A percentile compares a stretch with the other conserved stretches of the same genome.
These are phyloP conservation scores for Lathyrus aphaca DNA, from an alignment of 306 rosid species.

Conservation along the genomic window DNA sequence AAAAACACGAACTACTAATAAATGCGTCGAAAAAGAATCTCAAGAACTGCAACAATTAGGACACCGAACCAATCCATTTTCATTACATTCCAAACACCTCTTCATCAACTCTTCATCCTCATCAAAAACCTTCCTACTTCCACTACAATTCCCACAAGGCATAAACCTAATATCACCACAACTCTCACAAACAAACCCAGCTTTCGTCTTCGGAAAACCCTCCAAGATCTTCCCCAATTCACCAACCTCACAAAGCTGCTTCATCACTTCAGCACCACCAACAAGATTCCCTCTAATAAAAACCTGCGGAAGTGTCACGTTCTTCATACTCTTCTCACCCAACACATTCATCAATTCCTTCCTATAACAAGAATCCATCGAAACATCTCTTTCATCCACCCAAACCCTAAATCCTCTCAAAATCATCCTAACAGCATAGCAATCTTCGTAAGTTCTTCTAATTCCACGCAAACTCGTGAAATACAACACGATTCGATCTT, in stretches of 20 bases:
- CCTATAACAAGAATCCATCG: slow-evolving; percentile 72
- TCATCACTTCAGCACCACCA: slow-evolving; percentile 82
- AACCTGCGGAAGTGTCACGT: slow-evolving; percentile 73
- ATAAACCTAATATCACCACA: slow-evolving; percentile 90
- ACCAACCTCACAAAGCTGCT: slow-evolving; percentile 70
- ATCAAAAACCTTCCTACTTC: slow-evolving; percentile 87
- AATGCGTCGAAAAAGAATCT: slow-evolving; percentile 20
- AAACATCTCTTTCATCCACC: slow-evolving; percentile 88
- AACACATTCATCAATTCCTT: slow-evolving; percentile 73
- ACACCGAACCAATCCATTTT: slow-evolving; percentile 88
- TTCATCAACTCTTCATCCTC: slow-evolving; percentile 73
- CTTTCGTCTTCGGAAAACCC: slow-evolving; percentile 66
- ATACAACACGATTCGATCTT: slow-evolving; percentile 80
- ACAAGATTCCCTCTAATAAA: slow-evolving; percentile 70
- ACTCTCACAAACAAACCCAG: slow-evolving; percentile 75
- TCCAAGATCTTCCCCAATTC: slow-evolving; percentile 74
- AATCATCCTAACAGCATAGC: slow-evolving; percentile 78
- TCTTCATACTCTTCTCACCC: slow-evolving; percentile 53
- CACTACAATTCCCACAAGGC: slow-evolving; percentile 80
- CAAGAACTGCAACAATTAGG: slow-evolving; percentile 70
- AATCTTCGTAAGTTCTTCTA: slow-evolving; percentile 87
- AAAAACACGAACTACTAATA: neutral
- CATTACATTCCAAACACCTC: slow-evolving; percentile 87
- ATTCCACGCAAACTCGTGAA: slow-evolving; percentile 85
- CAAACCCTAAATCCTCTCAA: slow-evolving; percentile 87